A percentile compares a stretch with the other conserved stretches of the same genome.
These are phyloP conservation scores for Cystofilobasidium ferigula DNA, from an alignment of 768 basidiomycete species.

Conservation along the genomic window DNA sequence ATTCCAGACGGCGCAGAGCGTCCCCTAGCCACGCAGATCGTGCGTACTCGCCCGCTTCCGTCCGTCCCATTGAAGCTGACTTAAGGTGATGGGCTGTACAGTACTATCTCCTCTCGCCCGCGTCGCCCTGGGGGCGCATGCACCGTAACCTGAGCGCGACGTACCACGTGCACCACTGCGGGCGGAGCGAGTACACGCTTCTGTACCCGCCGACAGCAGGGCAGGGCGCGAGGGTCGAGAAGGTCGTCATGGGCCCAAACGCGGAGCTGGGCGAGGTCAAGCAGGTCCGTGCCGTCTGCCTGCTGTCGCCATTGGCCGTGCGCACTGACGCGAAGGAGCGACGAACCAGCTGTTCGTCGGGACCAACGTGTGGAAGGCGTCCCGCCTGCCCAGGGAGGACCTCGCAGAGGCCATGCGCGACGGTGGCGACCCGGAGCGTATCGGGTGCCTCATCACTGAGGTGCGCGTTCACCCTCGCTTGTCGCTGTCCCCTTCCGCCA, in stretches of 20 bases:
- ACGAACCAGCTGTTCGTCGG: conserved; percentile 8
- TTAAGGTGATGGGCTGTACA: not conserved
- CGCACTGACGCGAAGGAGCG: not conserved
- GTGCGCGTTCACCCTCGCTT: not conserved
- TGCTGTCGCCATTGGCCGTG: too few relatives aligned
- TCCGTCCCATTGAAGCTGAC: not conserved
- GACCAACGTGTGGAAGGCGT: conserved; percentile 18
- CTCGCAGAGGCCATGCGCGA: not conserved
- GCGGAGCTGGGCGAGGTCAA: conserved; percentile 5
- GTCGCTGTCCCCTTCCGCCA: not conserved
- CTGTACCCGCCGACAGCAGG: conserved; percentile 1
- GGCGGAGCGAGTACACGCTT: conserved; percentile 12
- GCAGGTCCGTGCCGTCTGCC: not conserved
- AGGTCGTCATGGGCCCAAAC: conserved; percentile 7
- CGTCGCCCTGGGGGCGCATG: conserved; percentile 9
- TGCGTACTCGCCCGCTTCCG: not conserved
- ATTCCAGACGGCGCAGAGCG: not conserved
- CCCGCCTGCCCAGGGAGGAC: not conserved
- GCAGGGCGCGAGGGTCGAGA: conserved; percentile 4
- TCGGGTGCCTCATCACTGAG: conserved; percentile 14
- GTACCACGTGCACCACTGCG: conserved; percentile 17
- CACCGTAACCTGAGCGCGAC: not conserved
- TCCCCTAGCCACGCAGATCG: conserved; percentile 12
- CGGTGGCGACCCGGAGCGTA: not conserved
- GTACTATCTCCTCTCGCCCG: conserved; percentile 13